Conservation (phyloP, 2,329 filamentous ascomycete genomes). For the Teratosphaeria pseudoeucalypti region DNA sequence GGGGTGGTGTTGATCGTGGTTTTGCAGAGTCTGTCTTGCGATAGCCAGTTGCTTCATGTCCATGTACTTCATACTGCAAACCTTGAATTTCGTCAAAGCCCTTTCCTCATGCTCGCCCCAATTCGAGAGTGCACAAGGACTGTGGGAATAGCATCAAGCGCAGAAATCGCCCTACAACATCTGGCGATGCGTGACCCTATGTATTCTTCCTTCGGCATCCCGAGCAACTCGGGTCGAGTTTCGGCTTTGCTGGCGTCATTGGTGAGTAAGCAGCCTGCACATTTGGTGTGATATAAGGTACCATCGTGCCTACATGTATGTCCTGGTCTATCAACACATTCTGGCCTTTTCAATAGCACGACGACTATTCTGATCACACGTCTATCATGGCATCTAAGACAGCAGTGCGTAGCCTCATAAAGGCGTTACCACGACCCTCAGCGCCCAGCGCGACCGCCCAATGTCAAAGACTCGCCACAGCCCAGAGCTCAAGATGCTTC, state of each 20-base stretch:
- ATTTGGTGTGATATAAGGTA: neutral
- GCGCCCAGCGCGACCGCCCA: constrained; percentile 2
- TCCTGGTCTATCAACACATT: neutral
- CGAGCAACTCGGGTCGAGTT: neutral
- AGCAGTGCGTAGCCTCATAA: constrained; percentile 9
- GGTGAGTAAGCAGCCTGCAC: neutral
- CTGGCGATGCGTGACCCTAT: neutral
- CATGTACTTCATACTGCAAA: neutral
- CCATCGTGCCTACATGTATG: neutral
- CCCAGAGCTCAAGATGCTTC: constrained; percentile 5
- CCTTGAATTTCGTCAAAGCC: neutral
- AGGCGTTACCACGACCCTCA: constrained; percentile 9
- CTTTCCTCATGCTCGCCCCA: neutral
- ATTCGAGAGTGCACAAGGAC: too few species aligned
- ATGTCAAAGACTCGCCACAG: constrained; percentile 11
- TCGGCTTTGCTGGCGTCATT: neutral
- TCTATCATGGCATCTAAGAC: constrained; percentile 11
- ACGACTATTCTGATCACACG: neutral
- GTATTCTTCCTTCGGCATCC: neutral
- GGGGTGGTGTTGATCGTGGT: neutral
- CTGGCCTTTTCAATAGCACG: neutral
- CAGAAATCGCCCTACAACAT: too few species aligned
- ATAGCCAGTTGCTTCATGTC: neutral
- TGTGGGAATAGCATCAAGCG: too few species aligned
- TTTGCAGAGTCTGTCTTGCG: neutral